A percentile compares a stretch with the other conserved stretches of the same genome.
phyloP scores from a whole-genome alignment of 2,329 filamentous ascomycete genomes.

The Hypoxylon sp. region DNA sequence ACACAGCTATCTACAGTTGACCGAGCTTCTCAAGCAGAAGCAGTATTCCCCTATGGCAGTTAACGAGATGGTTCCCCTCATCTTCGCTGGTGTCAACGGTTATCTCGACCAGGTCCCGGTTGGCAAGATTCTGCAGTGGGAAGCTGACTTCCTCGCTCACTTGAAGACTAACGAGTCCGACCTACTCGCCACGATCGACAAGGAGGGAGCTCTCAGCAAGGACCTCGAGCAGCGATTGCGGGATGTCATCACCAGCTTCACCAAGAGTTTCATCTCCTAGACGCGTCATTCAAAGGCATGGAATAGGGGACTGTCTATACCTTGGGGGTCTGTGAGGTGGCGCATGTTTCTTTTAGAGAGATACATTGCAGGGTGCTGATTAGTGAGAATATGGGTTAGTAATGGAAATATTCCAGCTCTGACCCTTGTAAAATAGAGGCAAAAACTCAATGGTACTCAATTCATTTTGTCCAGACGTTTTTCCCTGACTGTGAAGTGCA shows the following conservation, averaged over 20 bases:
- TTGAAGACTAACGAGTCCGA: constrained; percentile 91
- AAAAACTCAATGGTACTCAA: constrained; percentile 73
- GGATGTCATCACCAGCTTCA: constrained; percentile 84
- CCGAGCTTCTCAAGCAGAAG: constrained; percentile 99
- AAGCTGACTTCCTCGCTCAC: constrained; percentile 93
- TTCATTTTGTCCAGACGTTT: constrained; percentile 67
- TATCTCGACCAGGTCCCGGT: constrained; percentile 91
- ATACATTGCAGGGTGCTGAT: constrained; percentile 63
- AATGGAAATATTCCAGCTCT: constrained; percentile 63
- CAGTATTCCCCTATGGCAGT: constrained; percentile 99
- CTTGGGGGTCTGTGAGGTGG: constrained; percentile 52
- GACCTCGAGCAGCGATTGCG: constrained; percentile 87
- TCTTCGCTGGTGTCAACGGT: constrained; percentile 99
- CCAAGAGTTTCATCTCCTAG: constrained; percentile 88
- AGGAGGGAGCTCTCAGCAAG: constrained; percentile 97
- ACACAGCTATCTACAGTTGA: constrained; percentile 68
- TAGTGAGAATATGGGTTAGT: constrained; percentile 63
- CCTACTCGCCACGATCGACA: constrained; percentile 87
- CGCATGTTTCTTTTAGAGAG: constrained; percentile 65
- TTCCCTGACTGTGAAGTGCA: not conserved
- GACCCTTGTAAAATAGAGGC: constrained; percentile 74
- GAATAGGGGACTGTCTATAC: constrained; percentile 64
- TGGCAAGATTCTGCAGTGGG: constrained; percentile 91
- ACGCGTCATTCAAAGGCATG: constrained; percentile 54
- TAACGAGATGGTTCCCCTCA: constrained; percentile 99